Base-by-base conservation (phyloP, 2,329 filamentous ascomycete genomes). In the Claviceps citrina region DNA sequence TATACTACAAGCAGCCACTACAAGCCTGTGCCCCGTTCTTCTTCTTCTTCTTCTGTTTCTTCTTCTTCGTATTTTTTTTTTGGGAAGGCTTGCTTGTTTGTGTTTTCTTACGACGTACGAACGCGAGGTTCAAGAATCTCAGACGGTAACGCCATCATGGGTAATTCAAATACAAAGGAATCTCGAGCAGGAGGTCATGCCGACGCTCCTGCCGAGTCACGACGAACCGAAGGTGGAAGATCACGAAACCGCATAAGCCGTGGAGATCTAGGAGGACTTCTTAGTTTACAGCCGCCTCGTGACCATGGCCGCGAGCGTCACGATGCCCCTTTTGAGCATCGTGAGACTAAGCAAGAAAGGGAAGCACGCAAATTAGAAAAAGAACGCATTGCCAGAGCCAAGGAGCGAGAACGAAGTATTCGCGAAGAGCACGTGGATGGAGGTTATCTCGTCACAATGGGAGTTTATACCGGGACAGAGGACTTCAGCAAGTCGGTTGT, bases 351-450 rank as follows among this genome's bases (percentile, higher is more conserved):
- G 55, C 84, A 89, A 50, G 91, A 96, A 62, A 75, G 85, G 31
- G 91, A 98, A 57, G 85, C 85, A 16, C 73, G 89, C 46, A 82
- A 80, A 46, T 64, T 85, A 41, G 89, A 95, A 58, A 81, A 78
- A 53, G 89, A 96, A 58, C 77, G 84, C 34, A 66, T 72, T 13
- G 70, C 74, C 28, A 71, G 91, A 43, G 62, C 81, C 32, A 85
- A 85, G 57, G 91, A 98, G 58, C 76, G 91, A 36, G 87, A 94
- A 59, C 73, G 82, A 48, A 98, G 91, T 54, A 77, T 96, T 64
- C 78, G 70, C 47, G 87, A 95, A 51, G 91, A 98, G 56, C 77
- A 87, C 57, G 82, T 96, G 3, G 91, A 98, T 59, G 91, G 91
- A 16, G 91, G 91, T 18, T 98, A 80, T 62, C 65, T 98, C 36